phyloP scores from a whole-genome alignment of 1,284 basidiomycete species.

The Naganishia sp. region DNA sequence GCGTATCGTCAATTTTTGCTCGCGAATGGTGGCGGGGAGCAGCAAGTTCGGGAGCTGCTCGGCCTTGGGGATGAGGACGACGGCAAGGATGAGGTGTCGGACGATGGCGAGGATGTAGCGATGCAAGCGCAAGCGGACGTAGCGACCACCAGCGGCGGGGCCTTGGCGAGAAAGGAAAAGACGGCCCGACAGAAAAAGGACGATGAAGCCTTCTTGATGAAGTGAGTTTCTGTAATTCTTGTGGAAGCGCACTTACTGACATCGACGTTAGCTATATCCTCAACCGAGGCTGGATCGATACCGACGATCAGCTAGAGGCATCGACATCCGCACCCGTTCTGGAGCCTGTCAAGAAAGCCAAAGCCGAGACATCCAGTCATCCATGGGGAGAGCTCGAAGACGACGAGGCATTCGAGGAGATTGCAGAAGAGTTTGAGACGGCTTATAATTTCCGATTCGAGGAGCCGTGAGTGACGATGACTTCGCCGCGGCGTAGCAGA shows the following conservation, averaged over 20 bases:
- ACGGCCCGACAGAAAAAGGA: conserved; percentile 47
- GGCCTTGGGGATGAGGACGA: conserved; percentile 40
- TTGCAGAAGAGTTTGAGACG: conserved; percentile 70
- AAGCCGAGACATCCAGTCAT: conserved; percentile 33
- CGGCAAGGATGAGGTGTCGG: conserved; percentile 35
- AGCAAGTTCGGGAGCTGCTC: conserved; percentile 63
- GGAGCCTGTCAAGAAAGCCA: conserved; percentile 33
- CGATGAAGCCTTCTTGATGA: conserved; percentile 74
- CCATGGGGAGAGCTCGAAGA: conserved; percentile 56
- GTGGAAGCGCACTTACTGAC: background rate
- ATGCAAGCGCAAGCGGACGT: conserved; percentile 38
- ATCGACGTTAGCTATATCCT: conserved; percentile 73
- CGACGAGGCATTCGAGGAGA: conserved; percentile 66
- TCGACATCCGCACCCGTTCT: conserved; percentile 28
- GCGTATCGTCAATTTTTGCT: conserved; percentile 79
- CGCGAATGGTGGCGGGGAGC: conserved; percentile 71
- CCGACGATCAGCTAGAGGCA: conserved; percentile 49
- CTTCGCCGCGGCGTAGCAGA: conserved; percentile 3
- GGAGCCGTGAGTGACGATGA: conserved; percentile 70
- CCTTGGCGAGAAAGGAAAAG: conserved; percentile 64
- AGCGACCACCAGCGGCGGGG: conserved; percentile 57
- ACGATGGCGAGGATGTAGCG: conserved; percentile 31
- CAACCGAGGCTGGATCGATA: conserved; percentile 93
- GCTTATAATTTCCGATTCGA: conserved; percentile 95
- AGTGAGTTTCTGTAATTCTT: conserved; percentile 60